Conservation (phyloP, 2,329 filamentous ascomycete genomes). For the Ramichloridium luteum region DNA sequence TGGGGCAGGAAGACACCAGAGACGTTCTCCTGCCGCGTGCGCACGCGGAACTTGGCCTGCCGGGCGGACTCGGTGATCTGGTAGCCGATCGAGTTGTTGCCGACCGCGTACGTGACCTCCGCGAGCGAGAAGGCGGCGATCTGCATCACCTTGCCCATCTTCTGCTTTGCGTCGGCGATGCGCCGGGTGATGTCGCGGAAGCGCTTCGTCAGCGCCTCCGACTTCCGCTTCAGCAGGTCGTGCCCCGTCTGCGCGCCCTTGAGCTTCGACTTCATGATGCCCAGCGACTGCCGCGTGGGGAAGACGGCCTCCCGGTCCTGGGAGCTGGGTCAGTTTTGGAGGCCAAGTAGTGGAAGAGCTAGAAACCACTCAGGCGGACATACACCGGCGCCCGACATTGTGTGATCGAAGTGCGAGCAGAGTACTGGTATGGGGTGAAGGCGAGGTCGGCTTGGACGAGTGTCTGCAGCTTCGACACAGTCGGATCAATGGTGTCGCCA, state of each 20-base stretch:
- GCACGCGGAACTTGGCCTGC: slow-evolving; percentile 80
- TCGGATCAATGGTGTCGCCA: too few species aligned
- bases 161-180: slow-evolving; percentile 97
- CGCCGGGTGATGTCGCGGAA: slow-evolving; percentile 78
- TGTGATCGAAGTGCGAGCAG: too few species aligned
- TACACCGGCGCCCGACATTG: slow-evolving; percentile 1
- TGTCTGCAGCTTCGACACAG: too few species aligned
- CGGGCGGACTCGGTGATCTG: slow-evolving; percentile 95
- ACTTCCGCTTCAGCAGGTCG: slow-evolving; percentile 92
- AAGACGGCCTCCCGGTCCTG: slow-evolving; percentile 95
- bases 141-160: slow-evolving; percentile 99
- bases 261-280: slow-evolving; percentile 94
- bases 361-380: too few species aligned
- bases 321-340: slow-evolving; percentile 25
- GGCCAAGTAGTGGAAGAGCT: slow-evolving; percentile 1
- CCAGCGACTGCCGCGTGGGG: slow-evolving; percentile 91
- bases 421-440: too few species aligned
- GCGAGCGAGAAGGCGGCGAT: slow-evolving; percentile 95
- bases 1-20: slow-evolving; percentile 88
- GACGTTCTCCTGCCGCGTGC: slow-evolving; percentile 96
- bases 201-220: slow-evolving; percentile 87
- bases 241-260: slow-evolving; percentile 71
- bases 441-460: too few species aligned
- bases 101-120: slow-evolving; percentile 93
- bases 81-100: slow-evolving; percentile 78